Evolutionary conservation across 1,284 basidiomycete species (phyloP).

Genomic region (Malassezia equina): DNA sequence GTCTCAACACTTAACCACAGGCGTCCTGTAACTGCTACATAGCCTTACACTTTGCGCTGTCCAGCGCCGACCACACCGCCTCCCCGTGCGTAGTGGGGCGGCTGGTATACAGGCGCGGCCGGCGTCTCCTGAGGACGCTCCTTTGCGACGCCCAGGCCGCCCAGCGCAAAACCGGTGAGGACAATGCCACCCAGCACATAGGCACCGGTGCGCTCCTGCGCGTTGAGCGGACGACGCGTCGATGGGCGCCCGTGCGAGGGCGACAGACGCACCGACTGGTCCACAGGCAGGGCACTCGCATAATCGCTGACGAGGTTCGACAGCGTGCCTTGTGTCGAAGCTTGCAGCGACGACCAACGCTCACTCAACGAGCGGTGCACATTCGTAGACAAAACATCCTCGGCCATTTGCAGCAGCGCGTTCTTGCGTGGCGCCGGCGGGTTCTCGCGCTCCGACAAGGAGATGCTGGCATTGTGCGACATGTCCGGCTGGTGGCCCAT

Average conservation of each 20-base stretch:
- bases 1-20: background rate
- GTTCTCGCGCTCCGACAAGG: background rate
- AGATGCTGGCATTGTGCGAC: slow-evolving; percentile 5
- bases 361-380: slow-evolving; percentile 8
- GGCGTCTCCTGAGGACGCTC: background rate
- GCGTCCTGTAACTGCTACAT: background rate
- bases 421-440: background rate
- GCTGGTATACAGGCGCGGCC: background rate
- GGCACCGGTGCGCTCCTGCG: slow-evolving; percentile 55
- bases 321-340: background rate
- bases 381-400: background rate
- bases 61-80: slow-evolving; percentile 16
- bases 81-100: slow-evolving; percentile 14
- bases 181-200: slow-evolving; percentile 56
- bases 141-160: background rate
- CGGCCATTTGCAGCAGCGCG: background rate
- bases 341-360: background rate
- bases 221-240: slow-evolving; percentile 51
- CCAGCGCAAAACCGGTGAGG: slow-evolving; percentile 51
- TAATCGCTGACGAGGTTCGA: background rate
- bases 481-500: background rate
- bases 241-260: slow-evolving; percentile 16
- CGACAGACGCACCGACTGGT: slow-evolving; percentile 5
- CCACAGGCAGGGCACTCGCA: slow-evolving; percentile 8
- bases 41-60: slow-evolving; percentile 13